phyloP scores from a whole-genome alignment of 1,284 basidiomycete species.

The Grifola frondosa region DNA sequence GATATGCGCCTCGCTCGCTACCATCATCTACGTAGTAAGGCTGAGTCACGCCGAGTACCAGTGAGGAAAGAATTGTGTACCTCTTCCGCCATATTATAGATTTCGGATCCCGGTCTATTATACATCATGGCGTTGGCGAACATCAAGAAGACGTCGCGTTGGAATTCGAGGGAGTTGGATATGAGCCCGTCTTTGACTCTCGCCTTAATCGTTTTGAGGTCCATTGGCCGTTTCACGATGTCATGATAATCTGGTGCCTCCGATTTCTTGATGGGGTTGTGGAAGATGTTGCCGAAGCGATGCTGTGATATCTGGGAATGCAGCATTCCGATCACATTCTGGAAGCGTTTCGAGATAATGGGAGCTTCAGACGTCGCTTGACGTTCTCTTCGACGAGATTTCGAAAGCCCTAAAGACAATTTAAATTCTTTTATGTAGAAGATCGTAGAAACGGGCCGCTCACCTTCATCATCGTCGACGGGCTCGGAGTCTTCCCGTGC shows the following conservation, averaged over 20 bases:
- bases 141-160: conserved; percentile 88
- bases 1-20: conserved; percentile 77
- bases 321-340: conserved; percentile 77
- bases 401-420: conserved; percentile 24
- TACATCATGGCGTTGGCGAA: conserved; percentile 97
- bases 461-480: conserved; percentile 65
- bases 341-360: conserved; percentile 68
- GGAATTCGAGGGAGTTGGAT: conserved; percentile 79
- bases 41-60: background rate
- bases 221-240: conserved; percentile 90
- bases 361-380: conserved; percentile 42
- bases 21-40: conserved; percentile 67
- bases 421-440: conserved; percentile 15
- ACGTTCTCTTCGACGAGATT: conserved; percentile 21
- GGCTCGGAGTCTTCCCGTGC: conserved; percentile 67
- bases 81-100: conserved; percentile 88
- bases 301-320: conserved; percentile 83
- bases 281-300: conserved; percentile 86
- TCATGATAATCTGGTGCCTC: conserved; percentile 91
- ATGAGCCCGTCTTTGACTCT: conserved; percentile 83
- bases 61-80: conserved; percentile 35
- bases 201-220: conserved; percentile 85
- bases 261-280: conserved; percentile 82
- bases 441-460: conserved; percentile 6
- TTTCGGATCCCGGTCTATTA: conserved; percentile 81